Evolutionary conservation across 441 rosid species (phyloP).

Genomic region (Populus trichocarpa): DNA sequence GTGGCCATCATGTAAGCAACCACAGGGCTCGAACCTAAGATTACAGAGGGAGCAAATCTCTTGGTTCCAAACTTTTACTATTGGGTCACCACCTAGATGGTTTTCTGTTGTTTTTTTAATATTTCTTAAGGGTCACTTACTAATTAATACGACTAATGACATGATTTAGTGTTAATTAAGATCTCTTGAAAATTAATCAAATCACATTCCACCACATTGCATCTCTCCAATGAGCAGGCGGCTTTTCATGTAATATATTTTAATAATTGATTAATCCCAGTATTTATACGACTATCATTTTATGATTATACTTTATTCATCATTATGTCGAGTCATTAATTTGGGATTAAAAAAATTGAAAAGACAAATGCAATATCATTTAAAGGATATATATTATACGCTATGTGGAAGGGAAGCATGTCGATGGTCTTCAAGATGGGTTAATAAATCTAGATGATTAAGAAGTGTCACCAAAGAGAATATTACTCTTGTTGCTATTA

Average conservation of each 20-base stretch:
- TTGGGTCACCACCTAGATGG: too few relatives aligned
- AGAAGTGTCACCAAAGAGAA: background rate
- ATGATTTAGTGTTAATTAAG: background rate
- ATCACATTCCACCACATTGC: slow-evolving; percentile 3
- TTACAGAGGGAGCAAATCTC: too few relatives aligned
- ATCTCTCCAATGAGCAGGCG: slow-evolving; percentile 12
- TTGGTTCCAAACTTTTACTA: too few relatives aligned
- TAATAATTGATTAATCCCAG: background rate
- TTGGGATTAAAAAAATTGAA: background rate
- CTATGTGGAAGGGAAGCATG: background rate
- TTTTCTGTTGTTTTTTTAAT: too few relatives aligned
- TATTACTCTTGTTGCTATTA: background rate
- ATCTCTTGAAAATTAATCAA: background rate
- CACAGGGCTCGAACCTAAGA: too few relatives aligned
- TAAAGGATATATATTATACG: too few relatives aligned
- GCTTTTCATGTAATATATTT: background rate
- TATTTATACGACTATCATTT: background rate
- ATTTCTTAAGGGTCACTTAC: background rate
- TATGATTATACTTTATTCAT: background rate
- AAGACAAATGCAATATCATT: background rate
- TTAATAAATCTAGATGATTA: background rate
- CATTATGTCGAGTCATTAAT: background rate
- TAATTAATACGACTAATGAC: background rate
- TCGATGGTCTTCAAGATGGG: background rate
- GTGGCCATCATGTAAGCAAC: too few relatives aligned